Conservation (phyloP, 805 yeast genomes). For the Candida morakotiae region DNA sequence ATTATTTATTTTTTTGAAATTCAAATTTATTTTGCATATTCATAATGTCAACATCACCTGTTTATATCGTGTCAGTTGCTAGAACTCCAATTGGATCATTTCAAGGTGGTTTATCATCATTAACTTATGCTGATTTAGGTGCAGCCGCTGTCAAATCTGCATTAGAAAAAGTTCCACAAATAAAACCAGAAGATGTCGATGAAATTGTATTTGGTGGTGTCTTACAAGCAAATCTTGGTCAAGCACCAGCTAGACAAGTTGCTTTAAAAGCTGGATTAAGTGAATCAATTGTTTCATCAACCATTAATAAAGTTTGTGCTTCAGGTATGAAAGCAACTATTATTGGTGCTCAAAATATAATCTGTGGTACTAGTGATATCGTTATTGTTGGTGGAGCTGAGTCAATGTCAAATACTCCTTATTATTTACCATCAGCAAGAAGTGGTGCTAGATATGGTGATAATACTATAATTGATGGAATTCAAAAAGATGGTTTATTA, state of each 20-base stretch:
- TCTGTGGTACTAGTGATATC: conserved; percentile 86
- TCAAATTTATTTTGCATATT: too few species aligned
- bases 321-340: conserved; percentile 92
- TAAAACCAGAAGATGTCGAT: conserved; percentile 74
- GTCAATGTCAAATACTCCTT: conserved; percentile 94
- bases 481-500: conserved; percentile 86
- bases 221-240: conserved; percentile 89
- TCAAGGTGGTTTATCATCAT: conserved; percentile 76
- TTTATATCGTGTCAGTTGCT: conserved; percentile 85
- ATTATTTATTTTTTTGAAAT: neutral
- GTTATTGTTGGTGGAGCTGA: conserved; percentile 98
- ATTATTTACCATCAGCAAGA: conserved; percentile 84
- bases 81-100: conserved; percentile 97
- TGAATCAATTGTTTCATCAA: conserved; percentile 76
- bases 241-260: conserved; percentile 97
- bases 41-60: conserved; percentile 28
- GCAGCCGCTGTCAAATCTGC: conserved; percentile 91
- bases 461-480: conserved; percentile 73
- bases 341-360: conserved; percentile 83
- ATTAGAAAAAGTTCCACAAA: conserved; percentile 73
- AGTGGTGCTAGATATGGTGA: conserved; percentile 90
- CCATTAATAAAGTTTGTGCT: conserved; percentile 96
- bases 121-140: conserved; percentile 82
- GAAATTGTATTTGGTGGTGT: conserved; percentile 94
- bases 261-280: conserved; percentile 87